Percentiles rank a stretch among this genome's conserved stretches.
These are phyloP conservation scores for Colletotrichum viniferum DNA, from an alignment of 2,329 filamentous ascomycete species.

Conservation along the genomic window DNA sequence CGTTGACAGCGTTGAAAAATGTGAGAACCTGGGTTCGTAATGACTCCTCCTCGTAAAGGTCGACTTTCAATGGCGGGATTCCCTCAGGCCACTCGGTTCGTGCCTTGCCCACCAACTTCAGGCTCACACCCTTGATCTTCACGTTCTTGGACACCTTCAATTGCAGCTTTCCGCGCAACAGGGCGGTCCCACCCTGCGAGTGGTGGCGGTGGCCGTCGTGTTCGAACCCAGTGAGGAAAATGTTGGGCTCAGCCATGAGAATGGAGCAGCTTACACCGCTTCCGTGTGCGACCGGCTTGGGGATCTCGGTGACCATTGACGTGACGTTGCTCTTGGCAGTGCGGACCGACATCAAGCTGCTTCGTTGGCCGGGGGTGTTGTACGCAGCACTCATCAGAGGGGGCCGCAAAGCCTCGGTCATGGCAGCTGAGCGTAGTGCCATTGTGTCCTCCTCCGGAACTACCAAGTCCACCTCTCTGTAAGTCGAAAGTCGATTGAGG, in stretches of 20 bases:
- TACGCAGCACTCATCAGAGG: slow-evolving; percentile 23
- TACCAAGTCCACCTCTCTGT: slow-evolving; percentile 13
- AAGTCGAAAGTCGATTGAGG: slow-evolving; percentile 11
- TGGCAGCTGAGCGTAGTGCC: slow-evolving; percentile 21
- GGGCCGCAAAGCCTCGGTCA: slow-evolving; percentile 18
- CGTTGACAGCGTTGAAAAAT: slow-evolving; percentile 84
- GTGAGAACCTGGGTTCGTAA: slow-evolving; percentile 88
- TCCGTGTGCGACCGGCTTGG: slow-evolving; percentile 79
- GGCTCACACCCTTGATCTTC: slow-evolving; percentile 89
- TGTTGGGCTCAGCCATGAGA: slow-evolving; percentile 76
- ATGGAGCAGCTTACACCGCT: slow-evolving; percentile 79
- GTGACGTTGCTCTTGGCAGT: slow-evolving; percentile 55
- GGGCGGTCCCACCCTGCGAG: slow-evolving; percentile 71
- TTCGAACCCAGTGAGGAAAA: slow-evolving; percentile 81
- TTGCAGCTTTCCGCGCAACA: slow-evolving; percentile 84
- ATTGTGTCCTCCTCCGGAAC: slow-evolving; percentile 22
- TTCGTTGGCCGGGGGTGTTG: slow-evolving; percentile 41
- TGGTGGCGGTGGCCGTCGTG: slow-evolving; percentile 63
- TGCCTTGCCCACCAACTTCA: slow-evolving; percentile 85
- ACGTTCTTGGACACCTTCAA: slow-evolving; percentile 85
- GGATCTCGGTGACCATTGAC: slow-evolving; percentile 57
- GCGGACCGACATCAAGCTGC: slow-evolving; percentile 56
- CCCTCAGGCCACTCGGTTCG: slow-evolving; percentile 97
- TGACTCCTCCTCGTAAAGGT: slow-evolving; percentile 82
- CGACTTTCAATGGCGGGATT: slow-evolving; percentile 84